Conservation (phyloP, 1,284 basidiomycete species). For the Termitomyces sp. region DNA sequence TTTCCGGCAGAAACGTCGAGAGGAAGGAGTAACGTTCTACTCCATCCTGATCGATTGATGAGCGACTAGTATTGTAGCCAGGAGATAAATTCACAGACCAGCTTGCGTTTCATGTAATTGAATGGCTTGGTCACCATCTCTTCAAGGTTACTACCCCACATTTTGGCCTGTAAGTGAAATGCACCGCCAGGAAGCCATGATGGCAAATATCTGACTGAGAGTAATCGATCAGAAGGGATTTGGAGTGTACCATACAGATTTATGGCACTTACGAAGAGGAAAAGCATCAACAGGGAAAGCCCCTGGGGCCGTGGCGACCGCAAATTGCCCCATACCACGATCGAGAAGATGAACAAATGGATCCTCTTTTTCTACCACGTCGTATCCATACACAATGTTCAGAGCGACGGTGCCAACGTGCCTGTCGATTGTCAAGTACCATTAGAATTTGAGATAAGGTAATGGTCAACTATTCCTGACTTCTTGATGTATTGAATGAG, state of each 20-base stretch:
- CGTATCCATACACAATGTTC: conserved; percentile 32
- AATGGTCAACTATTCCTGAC: not conserved
- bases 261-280: conserved; percentile 17
- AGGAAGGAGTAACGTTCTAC: conserved; percentile 27
- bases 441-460: not conserved
- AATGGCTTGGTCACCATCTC: conserved; percentile 32
- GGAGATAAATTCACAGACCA: conserved; percentile 19
- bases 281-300: conserved; percentile 25
- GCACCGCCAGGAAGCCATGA: conserved; percentile 26
- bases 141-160: conserved; percentile 26
- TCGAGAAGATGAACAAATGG: conserved; percentile 28
- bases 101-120: conserved; percentile 20
- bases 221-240: conserved; percentile 5
- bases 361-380: conserved; percentile 29
- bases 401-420: conserved; percentile 31
- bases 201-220: conserved; percentile 16
- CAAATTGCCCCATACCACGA: conserved; percentile 31
- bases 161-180: conserved; percentile 24
- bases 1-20: conserved; percentile 23
- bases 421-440: conserved; percentile 11
- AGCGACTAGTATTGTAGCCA: conserved; percentile 16
- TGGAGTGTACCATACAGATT: not conserved
- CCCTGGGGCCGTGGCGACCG: conserved; percentile 29
- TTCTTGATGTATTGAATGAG: conserved; percentile 36
- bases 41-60: conserved; percentile 26